Conservation (phyloP, 106 monocot genomes). For the Vanilla planifolia region DNA sequence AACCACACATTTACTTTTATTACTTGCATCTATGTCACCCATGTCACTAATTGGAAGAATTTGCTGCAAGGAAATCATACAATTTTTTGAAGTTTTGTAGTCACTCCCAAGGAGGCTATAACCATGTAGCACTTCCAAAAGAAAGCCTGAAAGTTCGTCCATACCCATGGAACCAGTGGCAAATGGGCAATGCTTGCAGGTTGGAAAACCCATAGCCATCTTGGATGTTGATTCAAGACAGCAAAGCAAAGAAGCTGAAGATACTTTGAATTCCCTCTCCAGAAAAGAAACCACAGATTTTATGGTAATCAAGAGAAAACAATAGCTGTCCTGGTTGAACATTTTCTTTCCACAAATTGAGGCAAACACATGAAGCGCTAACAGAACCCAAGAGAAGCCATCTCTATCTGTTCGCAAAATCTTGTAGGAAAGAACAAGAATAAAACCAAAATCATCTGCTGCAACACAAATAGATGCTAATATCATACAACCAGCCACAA, state of each 20-base stretch:
- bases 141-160: conserved; percentile 33
- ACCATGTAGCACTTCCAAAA: conserved; percentile 41
- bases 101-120: conserved; percentile 10
- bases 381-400: conserved; percentile 36
- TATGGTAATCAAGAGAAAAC: conserved; percentile 28
- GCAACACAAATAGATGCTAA: conserved; percentile 56
- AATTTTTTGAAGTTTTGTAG: neutral
- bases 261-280: conserved; percentile 22
- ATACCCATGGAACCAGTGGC: conserved; percentile 21
- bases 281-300: conserved; percentile 43
- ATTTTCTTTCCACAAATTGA: conserved; percentile 40
- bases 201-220: conserved; percentile 3
- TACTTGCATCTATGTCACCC: neutral
- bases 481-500: conserved; percentile 52
- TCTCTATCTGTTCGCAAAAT: conserved; percentile 29
- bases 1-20: conserved; percentile 6
- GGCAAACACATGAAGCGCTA: conserved; percentile 57
- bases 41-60: neutral
- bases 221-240: neutral
- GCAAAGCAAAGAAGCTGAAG: neutral
- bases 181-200: conserved; percentile 61
- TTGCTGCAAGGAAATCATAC: conserved; percentile 2
- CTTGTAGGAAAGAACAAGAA: conserved; percentile 56
- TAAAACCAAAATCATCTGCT: conserved; percentile 27
- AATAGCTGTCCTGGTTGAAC: conserved; percentile 18